These are phyloP conservation scores for Colletotrichum sp. DNA, from an alignment of 2,329 filamentous ascomycete genomes.

Conservation along the genomic window DNA sequence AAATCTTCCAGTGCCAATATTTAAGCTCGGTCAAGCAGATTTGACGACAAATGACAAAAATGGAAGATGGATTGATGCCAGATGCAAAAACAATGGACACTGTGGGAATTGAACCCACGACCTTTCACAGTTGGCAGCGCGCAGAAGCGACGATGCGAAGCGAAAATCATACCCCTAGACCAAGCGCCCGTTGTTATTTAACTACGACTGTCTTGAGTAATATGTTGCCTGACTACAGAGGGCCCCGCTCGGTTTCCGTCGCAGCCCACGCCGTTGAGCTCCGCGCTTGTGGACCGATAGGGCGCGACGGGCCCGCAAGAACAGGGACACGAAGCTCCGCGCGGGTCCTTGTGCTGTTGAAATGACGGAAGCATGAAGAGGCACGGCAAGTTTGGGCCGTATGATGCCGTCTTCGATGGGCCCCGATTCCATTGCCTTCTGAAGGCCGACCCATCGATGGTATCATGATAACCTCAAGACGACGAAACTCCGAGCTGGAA, in stretches of 20 bases:
- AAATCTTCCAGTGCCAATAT: rapidly evolving
- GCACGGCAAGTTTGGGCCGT: not conserved
- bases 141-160: not conserved
- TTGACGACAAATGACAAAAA: not conserved
- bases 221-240: rapidly evolving
- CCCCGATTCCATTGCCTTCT: not conserved
- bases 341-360: not conserved
- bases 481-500: not conserved
- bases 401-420: not conserved
- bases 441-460: not conserved
- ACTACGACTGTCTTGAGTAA: rapidly evolving
- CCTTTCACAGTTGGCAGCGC: not conserved
- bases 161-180: slow-evolving; percentile 21
- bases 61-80: rapidly evolving
- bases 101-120: slow-evolving; percentile 20
- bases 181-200: not conserved
- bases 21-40: rapidly evolving
- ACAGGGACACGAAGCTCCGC: not conserved
- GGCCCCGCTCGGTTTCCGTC: not conserved
- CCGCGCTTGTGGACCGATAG: not conserved
- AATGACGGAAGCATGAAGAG: slow-evolving; percentile 5
- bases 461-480: not conserved
- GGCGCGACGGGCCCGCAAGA: not conserved
- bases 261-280: not conserved
- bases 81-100: not conserved